Percentiles rank a stretch among this genome's conserved stretches.
These are phyloP conservation scores for Moesziomyces aphidis DNA, from an alignment of 1,284 basidiomycete species.

Conservation along the genomic window DNA sequence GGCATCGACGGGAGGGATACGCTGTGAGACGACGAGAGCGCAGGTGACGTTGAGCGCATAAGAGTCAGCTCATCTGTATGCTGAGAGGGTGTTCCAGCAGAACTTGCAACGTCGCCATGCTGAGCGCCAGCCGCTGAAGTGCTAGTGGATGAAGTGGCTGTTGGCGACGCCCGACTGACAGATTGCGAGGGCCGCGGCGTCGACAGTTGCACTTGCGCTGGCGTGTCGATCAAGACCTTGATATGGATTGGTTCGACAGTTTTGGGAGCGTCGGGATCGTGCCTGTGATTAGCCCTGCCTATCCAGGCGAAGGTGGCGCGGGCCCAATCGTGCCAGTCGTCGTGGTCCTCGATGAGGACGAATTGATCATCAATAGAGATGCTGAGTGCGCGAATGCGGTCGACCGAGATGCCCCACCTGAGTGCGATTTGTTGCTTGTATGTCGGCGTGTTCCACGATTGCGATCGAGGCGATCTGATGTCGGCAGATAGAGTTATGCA, in stretches of 20 bases:
- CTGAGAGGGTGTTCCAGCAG: background rate
- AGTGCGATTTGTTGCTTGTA: conserved; percentile 14
- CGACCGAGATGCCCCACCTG: conserved; percentile 8
- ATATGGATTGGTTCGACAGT: conserved; percentile 6
- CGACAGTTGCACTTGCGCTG: background rate
- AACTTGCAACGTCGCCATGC: background rate
- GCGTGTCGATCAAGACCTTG: conserved; percentile 7
- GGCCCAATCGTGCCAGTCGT: conserved; percentile 25
- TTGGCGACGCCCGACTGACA: background rate
- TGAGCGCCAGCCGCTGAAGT: background rate
- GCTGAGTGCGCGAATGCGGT: conserved; percentile 10
- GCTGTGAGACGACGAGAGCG: background rate
- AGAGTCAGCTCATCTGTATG: too few relatives aligned
- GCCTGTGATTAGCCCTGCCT: too few relatives aligned
- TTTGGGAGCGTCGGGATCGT: background rate
- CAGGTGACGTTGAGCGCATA: too few relatives aligned
- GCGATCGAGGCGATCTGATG: background rate
- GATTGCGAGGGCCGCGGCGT: background rate
- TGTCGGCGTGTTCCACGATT: too few relatives aligned
- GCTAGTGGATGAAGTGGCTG: background rate
- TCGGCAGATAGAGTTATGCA: background rate
- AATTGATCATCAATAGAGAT: conserved; percentile 1
- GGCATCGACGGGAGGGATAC: background rate
- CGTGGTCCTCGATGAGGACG: conserved; percentile 13
- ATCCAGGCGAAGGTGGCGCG: conserved; percentile 2